phyloP scores from a whole-genome alignment of 2,329 filamentous ascomycete genomes.

The Ascochyta fabae region DNA sequence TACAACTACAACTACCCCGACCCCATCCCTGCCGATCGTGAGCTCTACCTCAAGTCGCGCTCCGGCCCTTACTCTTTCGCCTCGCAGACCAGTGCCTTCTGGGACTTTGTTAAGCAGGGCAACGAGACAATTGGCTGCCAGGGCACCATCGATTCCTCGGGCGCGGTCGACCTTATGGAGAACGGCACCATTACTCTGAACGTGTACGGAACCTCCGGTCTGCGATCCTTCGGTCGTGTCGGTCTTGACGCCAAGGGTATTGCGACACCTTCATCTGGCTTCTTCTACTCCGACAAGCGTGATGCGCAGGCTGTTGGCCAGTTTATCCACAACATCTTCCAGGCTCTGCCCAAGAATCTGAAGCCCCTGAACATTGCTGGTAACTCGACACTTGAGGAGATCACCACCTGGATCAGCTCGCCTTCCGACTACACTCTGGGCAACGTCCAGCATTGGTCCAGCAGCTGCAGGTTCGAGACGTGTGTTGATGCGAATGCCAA shows the following conservation, averaged over 20 bases:
- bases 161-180: slow-evolving; percentile 50
- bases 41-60: slow-evolving; percentile 56
- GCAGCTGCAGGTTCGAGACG: slow-evolving; percentile 57
- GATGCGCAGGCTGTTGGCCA: slow-evolving; percentile 58
- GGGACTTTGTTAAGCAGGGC: slow-evolving; percentile 54
- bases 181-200: slow-evolving; percentile 62
- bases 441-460: slow-evolving; percentile 62
- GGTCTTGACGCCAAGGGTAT: slow-evolving; percentile 54
- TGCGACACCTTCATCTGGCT: slow-evolving; percentile 50
- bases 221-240: slow-evolving; percentile 58
- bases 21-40: slow-evolving; percentile 51
- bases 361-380: slow-evolving; percentile 58
- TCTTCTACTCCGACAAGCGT: slow-evolving; percentile 56
- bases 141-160: slow-evolving; percentile 60
- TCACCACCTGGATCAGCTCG: slow-evolving; percentile 59
- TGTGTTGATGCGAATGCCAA: slow-evolving; percentile 58
- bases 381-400: slow-evolving; percentile 56
- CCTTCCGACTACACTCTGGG: slow-evolving; percentile 57
- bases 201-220: slow-evolving; percentile 63
- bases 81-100: slow-evolving; percentile 61
- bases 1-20: slow-evolving; percentile 57
- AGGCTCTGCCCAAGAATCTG: slow-evolving; percentile 52
- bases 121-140: slow-evolving; percentile 58
- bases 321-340: slow-evolving; percentile 61
- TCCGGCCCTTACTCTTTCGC: slow-evolving; percentile 62